These are phyloP conservation scores for Skeletonema costatum DNA, from an alignment of 108 stramenopile genomes.

Conservation along the genomic window DNA sequence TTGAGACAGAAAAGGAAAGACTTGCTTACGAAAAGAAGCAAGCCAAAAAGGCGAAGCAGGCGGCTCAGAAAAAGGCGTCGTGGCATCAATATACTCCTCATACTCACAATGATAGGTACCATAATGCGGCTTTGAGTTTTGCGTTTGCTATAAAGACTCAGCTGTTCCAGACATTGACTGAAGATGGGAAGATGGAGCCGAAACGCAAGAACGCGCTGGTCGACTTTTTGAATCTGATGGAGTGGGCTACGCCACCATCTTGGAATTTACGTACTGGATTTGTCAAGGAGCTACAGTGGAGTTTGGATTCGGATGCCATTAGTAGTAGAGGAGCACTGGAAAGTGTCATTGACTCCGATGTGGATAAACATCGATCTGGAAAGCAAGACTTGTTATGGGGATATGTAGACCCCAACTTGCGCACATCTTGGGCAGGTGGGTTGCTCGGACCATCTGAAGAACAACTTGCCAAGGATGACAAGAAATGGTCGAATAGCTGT, in stretches of 20 bases:
- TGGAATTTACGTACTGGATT: slow-evolving; percentile 25
- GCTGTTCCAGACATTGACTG: slow-evolving; percentile 20
- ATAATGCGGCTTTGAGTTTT: slow-evolving; percentile 44
- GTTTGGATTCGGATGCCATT: slow-evolving; percentile 13
- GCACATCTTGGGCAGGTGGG: slow-evolving; percentile 8
- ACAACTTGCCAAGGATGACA: slow-evolving; percentile 31
- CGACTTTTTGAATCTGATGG: slow-evolving; percentile 36
- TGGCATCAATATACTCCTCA: slow-evolving; percentile 23
- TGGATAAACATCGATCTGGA: slow-evolving; percentile 18
- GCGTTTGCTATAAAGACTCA: slow-evolving; percentile 41
- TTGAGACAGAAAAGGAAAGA: slow-evolving; percentile 1
- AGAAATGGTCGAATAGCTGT: slow-evolving; percentile 42
- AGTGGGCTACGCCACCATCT: slow-evolving; percentile 39
- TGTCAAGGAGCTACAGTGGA: slow-evolving; percentile 26
- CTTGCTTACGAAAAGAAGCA: not conserved
- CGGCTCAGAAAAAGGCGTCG: slow-evolving; percentile 18
- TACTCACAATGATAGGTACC: slow-evolving; percentile 38
- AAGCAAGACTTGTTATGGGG: slow-evolving; percentile 23
- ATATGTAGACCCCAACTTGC: slow-evolving; percentile 7
- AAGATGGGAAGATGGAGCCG: slow-evolving; percentile 25
- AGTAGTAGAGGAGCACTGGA: slow-evolving; percentile 9
- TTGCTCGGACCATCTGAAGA: slow-evolving; percentile 3
- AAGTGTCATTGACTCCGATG: slow-evolving; percentile 17
- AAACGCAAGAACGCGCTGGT: slow-evolving; percentile 18
- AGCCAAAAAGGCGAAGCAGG: slow-evolving; percentile 7